phyloP scores from a whole-genome alignment of 805 yeast species.

The Kuraishia ogatae region DNA sequence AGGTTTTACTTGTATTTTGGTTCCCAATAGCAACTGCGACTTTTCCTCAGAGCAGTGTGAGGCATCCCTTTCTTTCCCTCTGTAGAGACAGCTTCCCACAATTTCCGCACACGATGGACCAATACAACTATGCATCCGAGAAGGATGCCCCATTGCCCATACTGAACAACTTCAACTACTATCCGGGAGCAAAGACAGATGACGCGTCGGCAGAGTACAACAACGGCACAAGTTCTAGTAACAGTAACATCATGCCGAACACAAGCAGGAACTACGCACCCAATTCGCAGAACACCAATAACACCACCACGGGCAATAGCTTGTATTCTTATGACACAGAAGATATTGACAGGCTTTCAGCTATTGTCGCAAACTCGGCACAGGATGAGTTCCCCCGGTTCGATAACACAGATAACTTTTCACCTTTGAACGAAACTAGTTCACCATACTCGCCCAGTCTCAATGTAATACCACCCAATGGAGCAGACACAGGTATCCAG shows the following conservation, averaged over 20 bases:
- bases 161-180: conserved; percentile 1
- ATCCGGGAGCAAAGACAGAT: background rate
- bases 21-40: too few relatives aligned
- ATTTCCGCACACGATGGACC: background rate
- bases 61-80: background rate
- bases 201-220: background rate
- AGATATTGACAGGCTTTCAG: background rate
- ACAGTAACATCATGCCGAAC: background rate
- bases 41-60: too few relatives aligned
- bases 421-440: background rate
- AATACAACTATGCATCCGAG: background rate
- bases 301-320: background rate
- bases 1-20: too few relatives aligned
- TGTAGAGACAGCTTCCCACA: background rate
- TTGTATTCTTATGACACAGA: background rate
- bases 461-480: background rate
- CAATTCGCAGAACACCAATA: background rate
- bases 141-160: conserved; percentile 1
- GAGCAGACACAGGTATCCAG: background rate
- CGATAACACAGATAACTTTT: background rate
- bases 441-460: conserved; percentile 1
- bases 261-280: background rate
- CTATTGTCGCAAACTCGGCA: background rate
- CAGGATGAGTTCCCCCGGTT: conserved; percentile 1
- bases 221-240: background rate